phyloP scores from a whole-genome alignment of 1,284 basidiomycete genomes.

The Moesziomyces globuligerus region DNA sequence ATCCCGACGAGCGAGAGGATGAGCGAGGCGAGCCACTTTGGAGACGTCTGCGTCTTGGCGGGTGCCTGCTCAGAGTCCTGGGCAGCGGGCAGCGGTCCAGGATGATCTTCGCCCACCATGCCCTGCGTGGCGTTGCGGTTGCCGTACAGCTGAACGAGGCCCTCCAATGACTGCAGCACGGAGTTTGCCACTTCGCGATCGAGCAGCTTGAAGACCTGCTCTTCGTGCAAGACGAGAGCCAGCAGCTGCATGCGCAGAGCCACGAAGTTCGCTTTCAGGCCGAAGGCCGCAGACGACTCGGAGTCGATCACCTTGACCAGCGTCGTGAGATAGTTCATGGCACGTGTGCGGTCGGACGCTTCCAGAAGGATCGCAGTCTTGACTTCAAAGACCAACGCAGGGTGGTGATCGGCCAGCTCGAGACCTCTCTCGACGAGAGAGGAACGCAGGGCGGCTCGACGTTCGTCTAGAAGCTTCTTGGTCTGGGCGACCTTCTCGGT shows the following conservation, averaged over 20 bases:
- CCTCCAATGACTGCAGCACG: conserved; percentile 35
- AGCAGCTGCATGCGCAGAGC: conserved; percentile 84
- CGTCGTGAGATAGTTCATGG: conserved; percentile 23
- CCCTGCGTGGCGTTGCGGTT: conserved; percentile 45
- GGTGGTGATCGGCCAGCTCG: conserved; percentile 83
- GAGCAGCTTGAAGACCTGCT: conserved; percentile 73
- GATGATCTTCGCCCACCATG: not conserved
- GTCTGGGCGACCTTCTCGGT: conserved; percentile 31
- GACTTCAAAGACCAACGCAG: conserved; percentile 88
- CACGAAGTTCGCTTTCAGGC: conserved; percentile 66
- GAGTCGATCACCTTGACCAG: conserved; percentile 42
- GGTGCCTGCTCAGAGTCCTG: not conserved
- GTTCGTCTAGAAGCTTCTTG: conserved; percentile 37
- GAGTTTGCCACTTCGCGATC: conserved; percentile 69
- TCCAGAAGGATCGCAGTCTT: conserved; percentile 57
- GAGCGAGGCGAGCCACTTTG: conserved; percentile 47
- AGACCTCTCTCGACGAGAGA: conserved; percentile 68
- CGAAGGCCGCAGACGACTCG: conserved; percentile 27
- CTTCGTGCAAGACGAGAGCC: conserved; percentile 82
- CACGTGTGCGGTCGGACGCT: conserved; percentile 23
- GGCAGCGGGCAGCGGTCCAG: not conserved
- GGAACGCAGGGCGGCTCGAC: conserved; percentile 70
- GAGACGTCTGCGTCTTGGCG: conserved; percentile 7
- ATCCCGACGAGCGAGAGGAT: conserved; percentile 67
- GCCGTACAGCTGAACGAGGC: conserved; percentile 30